These are phyloP conservation scores for Taiozyma sp. DNA, from an alignment of 1,139 yeast species.

Conservation along the genomic window DNA sequence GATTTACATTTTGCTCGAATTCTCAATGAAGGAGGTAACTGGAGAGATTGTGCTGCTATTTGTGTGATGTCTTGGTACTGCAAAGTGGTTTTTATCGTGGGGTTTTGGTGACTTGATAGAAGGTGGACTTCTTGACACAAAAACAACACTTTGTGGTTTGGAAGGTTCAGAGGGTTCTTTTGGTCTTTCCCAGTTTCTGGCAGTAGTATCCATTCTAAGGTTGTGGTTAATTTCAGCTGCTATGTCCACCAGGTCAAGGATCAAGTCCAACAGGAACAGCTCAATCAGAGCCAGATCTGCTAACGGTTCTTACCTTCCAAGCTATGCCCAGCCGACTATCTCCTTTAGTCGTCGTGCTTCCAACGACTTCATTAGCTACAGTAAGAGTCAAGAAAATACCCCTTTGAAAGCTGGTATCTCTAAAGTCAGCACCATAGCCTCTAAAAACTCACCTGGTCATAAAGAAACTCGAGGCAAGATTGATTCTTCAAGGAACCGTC, in stretches of 20 bases:
- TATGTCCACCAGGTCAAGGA: neutral
- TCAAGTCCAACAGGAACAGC: neutral
- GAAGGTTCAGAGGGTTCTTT: neutral
- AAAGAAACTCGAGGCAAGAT: neutral
- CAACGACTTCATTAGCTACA: neutral
- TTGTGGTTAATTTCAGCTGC: neutral
- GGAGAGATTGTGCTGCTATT: neutral
- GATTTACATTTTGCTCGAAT: too few relatives aligned
- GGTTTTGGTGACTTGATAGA: neutral
- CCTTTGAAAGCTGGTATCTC: constrained; percentile 4
- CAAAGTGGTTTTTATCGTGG: neutral
- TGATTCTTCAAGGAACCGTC: neutral
- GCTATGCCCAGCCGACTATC: constrained; percentile 13
- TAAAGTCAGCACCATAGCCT: neutral
- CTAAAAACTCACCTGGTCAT: neutral
- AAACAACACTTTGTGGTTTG: neutral
- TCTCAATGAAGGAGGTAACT: neutral
- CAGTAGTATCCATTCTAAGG: neutral
- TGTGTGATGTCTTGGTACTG: neutral
- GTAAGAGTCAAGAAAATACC: neutral
- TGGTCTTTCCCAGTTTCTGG: neutral
- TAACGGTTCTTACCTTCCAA: constrained; percentile 1
- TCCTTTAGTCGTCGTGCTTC: constrained; percentile 6
- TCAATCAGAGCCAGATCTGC: neutral
- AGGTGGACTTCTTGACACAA: neutral